phyloP scores from a whole-genome alignment of 768 basidiomycete species.

The Amyloporia xantha region DNA sequence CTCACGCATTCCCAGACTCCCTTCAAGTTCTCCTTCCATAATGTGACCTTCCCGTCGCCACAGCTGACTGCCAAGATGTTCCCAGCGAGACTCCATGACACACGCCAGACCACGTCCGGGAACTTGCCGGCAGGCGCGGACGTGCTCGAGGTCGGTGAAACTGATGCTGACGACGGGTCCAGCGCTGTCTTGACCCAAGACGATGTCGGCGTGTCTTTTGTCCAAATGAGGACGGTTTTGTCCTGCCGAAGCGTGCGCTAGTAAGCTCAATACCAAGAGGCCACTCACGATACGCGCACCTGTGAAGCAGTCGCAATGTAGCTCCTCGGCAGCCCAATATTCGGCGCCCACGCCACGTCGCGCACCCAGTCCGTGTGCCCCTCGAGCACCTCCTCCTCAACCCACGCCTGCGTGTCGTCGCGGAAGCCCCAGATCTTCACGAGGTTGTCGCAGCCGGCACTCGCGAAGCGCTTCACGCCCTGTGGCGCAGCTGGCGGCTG shows the following conservation, averaged over 20 bases:
- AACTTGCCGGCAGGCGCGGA: conserved; percentile 61
- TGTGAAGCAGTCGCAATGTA: conserved; percentile 97
- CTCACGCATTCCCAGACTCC: conserved; percentile 97
- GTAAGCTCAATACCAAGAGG: background rate
- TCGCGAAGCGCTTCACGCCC: conserved; percentile 85
- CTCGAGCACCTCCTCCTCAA: conserved; percentile 83
- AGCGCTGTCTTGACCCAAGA: conserved; percentile 79
- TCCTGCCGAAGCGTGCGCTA: conserved; percentile 35
- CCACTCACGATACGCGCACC: too few relatives aligned
- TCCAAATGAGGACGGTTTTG: conserved; percentile 88
- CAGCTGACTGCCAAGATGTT: conserved; percentile 95
- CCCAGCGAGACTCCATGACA: conserved; percentile 95
- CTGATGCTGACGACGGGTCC: conserved; percentile 54
- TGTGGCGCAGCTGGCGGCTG: conserved; percentile 32
- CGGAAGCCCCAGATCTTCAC: conserved; percentile 92
- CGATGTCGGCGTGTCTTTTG: conserved; percentile 67
- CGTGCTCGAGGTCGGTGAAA: conserved; percentile 36
- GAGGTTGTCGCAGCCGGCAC: conserved; percentile 93
- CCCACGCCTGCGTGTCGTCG: conserved; percentile 84
- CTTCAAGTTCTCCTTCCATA: conserved; percentile 97
- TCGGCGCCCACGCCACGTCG: conserved; percentile 99
- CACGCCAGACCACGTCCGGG: conserved; percentile 98
- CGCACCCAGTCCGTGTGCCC: conserved; percentile 98
- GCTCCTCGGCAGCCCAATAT: conserved; percentile 87
- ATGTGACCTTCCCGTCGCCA: conserved; percentile 94